Percentiles rank a stretch among this genome's conserved stretches.
phyloP scores from a whole-genome alignment of 1,284 basidiomycete species.

The Rhodofomes roseus region DNA sequence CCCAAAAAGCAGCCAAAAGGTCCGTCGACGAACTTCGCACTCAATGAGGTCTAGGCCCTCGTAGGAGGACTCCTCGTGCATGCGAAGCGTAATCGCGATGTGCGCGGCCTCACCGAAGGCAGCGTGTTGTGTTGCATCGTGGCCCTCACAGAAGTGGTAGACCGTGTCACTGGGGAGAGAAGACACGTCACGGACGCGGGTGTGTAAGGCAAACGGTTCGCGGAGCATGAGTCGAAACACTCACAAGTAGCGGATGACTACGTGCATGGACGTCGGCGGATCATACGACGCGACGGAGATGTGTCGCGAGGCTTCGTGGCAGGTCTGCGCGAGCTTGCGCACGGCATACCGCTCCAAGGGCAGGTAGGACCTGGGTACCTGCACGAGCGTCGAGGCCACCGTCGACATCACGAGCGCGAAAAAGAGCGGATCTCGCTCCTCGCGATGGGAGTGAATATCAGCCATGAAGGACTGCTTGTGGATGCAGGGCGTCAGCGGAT shows the following conservation, averaged over 20 bases:
- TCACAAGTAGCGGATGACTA: conserved; percentile 81
- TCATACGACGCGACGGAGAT: conserved; percentile 78
- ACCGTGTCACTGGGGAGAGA: conserved; percentile 57
- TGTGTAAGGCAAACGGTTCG: conserved; percentile 8
- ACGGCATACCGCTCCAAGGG: conserved; percentile 78
- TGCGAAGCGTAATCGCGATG: conserved; percentile 74
- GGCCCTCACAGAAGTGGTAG: conserved; percentile 85
- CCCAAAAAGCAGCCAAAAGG: conserved; percentile 85
- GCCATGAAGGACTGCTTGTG: conserved; percentile 86
- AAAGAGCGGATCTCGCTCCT: conserved; percentile 83
- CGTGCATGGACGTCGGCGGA: conserved; percentile 76
- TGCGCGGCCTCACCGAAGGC: conserved; percentile 81
- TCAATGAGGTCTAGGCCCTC: conserved; percentile 81
- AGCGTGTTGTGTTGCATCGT: conserved; percentile 81
- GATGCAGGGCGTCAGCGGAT: conserved; percentile 79
- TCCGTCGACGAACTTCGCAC: conserved; percentile 75
- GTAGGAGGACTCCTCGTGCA: conserved; percentile 81
- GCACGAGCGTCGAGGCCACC: conserved; percentile 78
- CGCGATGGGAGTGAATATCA: conserved; percentile 70
- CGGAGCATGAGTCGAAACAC: conserved; percentile 29
- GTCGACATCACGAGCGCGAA: conserved; percentile 85
- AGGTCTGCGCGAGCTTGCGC: conserved; percentile 72
- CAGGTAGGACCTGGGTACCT: conserved; percentile 76
- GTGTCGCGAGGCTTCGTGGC: conserved; percentile 76
- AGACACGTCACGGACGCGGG: conserved; percentile 4